These are phyloP conservation scores for Hypoxylon lienhwacheense DNA, from an alignment of 495 filamentous ascomycete species.

Conservation along the genomic window DNA sequence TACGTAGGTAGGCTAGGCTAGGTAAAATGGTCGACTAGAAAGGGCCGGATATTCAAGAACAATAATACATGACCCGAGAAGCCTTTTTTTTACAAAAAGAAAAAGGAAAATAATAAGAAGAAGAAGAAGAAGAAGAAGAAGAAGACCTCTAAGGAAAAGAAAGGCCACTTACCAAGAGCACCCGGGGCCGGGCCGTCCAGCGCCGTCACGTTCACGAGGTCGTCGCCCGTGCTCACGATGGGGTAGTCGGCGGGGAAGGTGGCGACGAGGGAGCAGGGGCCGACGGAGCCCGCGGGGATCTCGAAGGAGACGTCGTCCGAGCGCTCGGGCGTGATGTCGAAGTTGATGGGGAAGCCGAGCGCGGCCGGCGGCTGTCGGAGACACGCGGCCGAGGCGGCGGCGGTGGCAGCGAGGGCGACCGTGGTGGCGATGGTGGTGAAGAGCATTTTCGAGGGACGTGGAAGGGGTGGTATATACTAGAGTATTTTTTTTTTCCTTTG, in stretches of 20 bases:
- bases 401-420: conserved; percentile 21
- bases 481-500: too few relatives aligned
- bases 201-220: conserved; percentile 39
- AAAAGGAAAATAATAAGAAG: too few relatives aligned
- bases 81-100: too few relatives aligned
- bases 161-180: too few relatives aligned
- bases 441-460: conserved; percentile 38
- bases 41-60: too few relatives aligned
- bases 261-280: conserved; percentile 42
- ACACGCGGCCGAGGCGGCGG: conserved; percentile 21
- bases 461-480: too few relatives aligned
- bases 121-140: too few relatives aligned
- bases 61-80: too few relatives aligned
- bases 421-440: conserved; percentile 33
- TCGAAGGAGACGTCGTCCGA: conserved; percentile 25
- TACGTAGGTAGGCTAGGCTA: too few relatives aligned
- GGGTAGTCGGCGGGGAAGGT: conserved; percentile 40
- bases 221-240: conserved; percentile 23
- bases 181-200: conserved; percentile 36
- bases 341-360: conserved; percentile 23
- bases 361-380: conserved; percentile 18
- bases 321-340: conserved; percentile 22
- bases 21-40: too few relatives aligned
- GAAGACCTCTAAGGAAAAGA: too few relatives aligned
- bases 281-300: conserved; percentile 26